Percentiles rank a stretch among this genome's conserved stretches.
Evolutionary conservation across 176 grass and related monocot species (phyloP).

Genomic region (Guadua angustifolia): DNA sequence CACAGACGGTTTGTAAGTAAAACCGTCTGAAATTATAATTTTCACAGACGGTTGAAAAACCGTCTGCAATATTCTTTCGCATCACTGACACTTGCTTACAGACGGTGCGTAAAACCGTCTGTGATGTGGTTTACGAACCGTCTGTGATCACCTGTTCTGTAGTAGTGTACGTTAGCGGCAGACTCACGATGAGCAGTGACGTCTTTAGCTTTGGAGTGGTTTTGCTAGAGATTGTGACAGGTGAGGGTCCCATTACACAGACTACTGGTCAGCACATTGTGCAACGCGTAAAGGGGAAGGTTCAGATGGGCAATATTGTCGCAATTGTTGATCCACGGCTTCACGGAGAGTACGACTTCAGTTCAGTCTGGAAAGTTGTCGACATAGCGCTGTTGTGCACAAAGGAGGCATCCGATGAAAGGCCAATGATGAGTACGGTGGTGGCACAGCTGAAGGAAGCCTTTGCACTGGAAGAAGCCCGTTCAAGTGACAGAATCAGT

Average conservation of each 20-base stretch:
- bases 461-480: neutral
- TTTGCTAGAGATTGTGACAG: neutral
- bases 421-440: slow-evolving; percentile 41
- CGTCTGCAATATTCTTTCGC: no score
- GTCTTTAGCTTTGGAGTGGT: slow-evolving; percentile 49
- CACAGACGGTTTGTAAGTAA: no score
- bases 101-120: no score
- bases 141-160: no score
- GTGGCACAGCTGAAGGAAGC: slow-evolving; percentile 25
- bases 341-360: neutral
- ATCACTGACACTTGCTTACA: no score
- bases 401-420: neutral
- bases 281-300: slow-evolving; percentile 18
- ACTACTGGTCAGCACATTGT: neutral
- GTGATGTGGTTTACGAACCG: no score
- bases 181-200: no score
- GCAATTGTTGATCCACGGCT: neutral
- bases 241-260: neutral
- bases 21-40: no score
- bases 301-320: slow-evolving; percentile 24
- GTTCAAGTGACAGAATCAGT: neutral
- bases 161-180: no score
- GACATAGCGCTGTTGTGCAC: slow-evolving; percentile 37
- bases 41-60: no score
- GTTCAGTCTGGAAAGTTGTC: slow-evolving; percentile 36